Conservation (phyloP, 2,329 filamentous ascomycete genomes). For the Penicillium oxalicum region DNA sequence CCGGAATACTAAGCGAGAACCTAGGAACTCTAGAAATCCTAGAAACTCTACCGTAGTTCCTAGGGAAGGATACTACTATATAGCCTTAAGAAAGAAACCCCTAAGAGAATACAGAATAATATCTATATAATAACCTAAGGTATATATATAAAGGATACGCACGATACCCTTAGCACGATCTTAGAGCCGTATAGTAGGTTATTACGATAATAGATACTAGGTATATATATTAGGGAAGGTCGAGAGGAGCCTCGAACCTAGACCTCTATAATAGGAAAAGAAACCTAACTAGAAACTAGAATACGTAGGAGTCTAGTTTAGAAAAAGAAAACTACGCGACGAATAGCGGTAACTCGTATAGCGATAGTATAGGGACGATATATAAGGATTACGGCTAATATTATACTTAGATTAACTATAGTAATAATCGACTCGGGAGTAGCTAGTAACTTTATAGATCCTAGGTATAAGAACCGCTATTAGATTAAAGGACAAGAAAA, state of each 20-base stretch:
- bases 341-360: too few relatives aligned
- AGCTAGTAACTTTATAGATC: neutral
- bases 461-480: neutral
- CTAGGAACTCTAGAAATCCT: too few relatives aligned
- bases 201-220: neutral
- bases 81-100: too few relatives aligned
- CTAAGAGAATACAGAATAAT: too few relatives aligned
- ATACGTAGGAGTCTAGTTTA: neutral
- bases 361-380: too few relatives aligned
- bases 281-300: too few relatives aligned
- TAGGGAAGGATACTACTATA: too few relatives aligned
- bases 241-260: neutral
- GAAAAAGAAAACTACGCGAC: neutral
- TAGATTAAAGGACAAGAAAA: neutral
- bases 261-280: neutral
- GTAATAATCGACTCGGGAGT: neutral
- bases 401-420: neutral
- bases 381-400: too few relatives aligned
- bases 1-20: too few relatives aligned
- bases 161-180: neutral
- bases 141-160: neutral
- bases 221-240: neutral
- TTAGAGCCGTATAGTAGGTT: neutral
- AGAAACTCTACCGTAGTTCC: too few relatives aligned
- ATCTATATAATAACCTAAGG: too few relatives aligned